Percentiles rank a stretch among this genome's conserved stretches.
phyloP scores from a whole-genome alignment of 805 yeast genomes.

The Nakazawaea ernobii region DNA sequence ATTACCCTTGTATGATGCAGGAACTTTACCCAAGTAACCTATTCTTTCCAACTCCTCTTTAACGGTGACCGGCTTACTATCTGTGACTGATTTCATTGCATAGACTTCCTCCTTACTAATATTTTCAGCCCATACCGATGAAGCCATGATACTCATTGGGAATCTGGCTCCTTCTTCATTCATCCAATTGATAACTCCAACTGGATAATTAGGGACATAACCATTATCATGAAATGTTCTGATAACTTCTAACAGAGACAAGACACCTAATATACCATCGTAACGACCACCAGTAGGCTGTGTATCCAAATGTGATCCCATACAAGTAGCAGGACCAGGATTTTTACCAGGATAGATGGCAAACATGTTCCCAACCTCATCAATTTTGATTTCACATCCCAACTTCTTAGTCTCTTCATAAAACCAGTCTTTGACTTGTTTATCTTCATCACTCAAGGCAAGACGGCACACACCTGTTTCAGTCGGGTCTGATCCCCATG shows the following conservation, averaged over 20 bases:
- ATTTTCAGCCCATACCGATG: slow-evolving; percentile 61
- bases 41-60: slow-evolving; percentile 51
- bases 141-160: slow-evolving; percentile 62
- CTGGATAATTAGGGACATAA: slow-evolving; percentile 57
- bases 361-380: slow-evolving; percentile 65
- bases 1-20: slow-evolving; percentile 41
- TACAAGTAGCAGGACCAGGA: slow-evolving; percentile 49
- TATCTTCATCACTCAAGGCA: slow-evolving; percentile 58
- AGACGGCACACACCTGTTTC: slow-evolving; percentile 67
- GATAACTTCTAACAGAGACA: slow-evolving; percentile 61
- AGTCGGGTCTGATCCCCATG: slow-evolving; percentile 50
- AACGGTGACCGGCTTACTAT: slow-evolving; percentile 42
- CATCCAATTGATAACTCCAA: slow-evolving; percentile 64
- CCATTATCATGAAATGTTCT: slow-evolving; percentile 58
- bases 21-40: slow-evolving; percentile 52
- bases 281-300: slow-evolving; percentile 78
- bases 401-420: slow-evolving; percentile 40
- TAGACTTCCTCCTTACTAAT: slow-evolving; percentile 43
- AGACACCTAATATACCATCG: slow-evolving; percentile 68
- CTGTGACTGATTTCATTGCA: slow-evolving; percentile 47
- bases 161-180: slow-evolving; percentile 79
- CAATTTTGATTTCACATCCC: slow-evolving; percentile 56
- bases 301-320: slow-evolving; percentile 72
- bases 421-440: slow-evolving; percentile 63
- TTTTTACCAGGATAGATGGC: slow-evolving; percentile 56